A percentile compares a stretch with the other conserved stretches of the same genome.
These are phyloP conservation scores for Serendipita sp. DNA, from an alignment of 768 basidiomycete genomes.

Conservation along the genomic window DNA sequence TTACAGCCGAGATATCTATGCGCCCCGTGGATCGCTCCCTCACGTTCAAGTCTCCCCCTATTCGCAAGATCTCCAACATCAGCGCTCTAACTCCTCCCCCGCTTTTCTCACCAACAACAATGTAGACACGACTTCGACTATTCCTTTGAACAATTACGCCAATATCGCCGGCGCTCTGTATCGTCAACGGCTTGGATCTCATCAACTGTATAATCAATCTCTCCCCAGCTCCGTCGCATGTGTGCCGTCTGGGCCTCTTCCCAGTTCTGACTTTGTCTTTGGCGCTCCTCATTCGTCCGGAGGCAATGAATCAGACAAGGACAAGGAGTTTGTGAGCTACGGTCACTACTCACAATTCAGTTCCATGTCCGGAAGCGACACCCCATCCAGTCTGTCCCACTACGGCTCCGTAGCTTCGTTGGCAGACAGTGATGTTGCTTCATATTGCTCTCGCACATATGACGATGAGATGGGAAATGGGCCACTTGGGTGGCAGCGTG, in stretches of 20 bases:
- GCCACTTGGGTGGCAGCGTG: background rate
- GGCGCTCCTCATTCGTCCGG: slow-evolving; percentile 1
- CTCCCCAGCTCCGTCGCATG: background rate
- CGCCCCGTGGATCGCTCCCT: slow-evolving; percentile 1
- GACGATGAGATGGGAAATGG: background rate
- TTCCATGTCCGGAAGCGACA: slow-evolving; percentile 7
- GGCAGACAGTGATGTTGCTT: background rate
- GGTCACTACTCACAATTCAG: slow-evolving; percentile 6
- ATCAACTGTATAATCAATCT: slow-evolving; percentile 5
- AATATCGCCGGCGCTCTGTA: slow-evolving; percentile 3
- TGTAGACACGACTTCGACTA: slow-evolving; percentile 4
- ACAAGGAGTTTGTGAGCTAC: slow-evolving; percentile 5
- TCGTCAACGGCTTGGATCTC: background rate
- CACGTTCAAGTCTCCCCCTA: background rate
- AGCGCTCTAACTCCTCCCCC: background rate
- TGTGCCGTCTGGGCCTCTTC: slow-evolving; percentile 10
- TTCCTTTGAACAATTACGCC: slow-evolving; percentile 4
- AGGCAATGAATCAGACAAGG: background rate
- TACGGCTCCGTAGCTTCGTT: slow-evolving; percentile 11
- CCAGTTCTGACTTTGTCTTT: slow-evolving; percentile 11
- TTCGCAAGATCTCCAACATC: slow-evolving; percentile 4
- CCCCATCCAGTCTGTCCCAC: slow-evolving; percentile 7
- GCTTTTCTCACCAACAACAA: background rate
- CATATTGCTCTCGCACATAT: background rate
- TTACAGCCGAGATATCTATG: background rate